Evolutionary conservation across 306 rosid genomes (phyloP).

Genomic region (Trichosanthes cucumerina): DNA sequence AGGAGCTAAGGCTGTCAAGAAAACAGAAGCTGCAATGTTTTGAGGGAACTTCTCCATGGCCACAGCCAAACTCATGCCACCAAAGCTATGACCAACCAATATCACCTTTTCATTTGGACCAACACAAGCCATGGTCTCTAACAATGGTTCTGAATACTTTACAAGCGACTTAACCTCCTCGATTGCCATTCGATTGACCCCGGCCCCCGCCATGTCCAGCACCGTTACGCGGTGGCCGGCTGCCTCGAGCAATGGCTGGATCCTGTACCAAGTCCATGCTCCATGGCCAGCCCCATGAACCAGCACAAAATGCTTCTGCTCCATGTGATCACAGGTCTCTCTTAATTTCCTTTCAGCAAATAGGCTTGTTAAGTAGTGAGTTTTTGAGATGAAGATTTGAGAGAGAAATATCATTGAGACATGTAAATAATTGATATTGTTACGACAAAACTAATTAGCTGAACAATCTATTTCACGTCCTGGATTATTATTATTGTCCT

Average conservation of each 20-base stretch:
- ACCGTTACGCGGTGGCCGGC: constrained; percentile 36
- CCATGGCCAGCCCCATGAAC: constrained; percentile 56
- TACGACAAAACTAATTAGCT: too few species aligned
- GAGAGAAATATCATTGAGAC: too few species aligned
- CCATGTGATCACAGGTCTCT: neutral
- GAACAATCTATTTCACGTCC: too few species aligned
- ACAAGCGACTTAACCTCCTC: constrained; percentile 19
- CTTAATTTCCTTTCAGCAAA: neutral
- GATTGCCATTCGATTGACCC: constrained; percentile 29
- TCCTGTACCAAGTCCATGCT: constrained; percentile 61
- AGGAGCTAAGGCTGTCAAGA: constrained; percentile 27
- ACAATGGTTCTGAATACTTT: constrained; percentile 35
- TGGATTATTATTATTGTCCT: too few species aligned
- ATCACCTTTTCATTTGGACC: constrained; percentile 30
- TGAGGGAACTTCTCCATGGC: constrained; percentile 54
- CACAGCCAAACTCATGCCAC: constrained; percentile 30
- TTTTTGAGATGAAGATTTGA: neutral
- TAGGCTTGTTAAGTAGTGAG: neutral
- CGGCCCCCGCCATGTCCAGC: constrained; percentile 45
- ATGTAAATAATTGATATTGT: too few species aligned
- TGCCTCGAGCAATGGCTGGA: constrained; percentile 20
- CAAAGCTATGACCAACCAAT: constrained; percentile 46
- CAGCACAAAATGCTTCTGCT: constrained; percentile 31
- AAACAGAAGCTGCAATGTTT: constrained; percentile 39
- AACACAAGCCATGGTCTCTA: constrained; percentile 26